Evolutionary conservation across 331 rosid genomes (phyloP), one percentile per base, ranked within the genome.

Genomic region (Malus hybrid): DNA sequence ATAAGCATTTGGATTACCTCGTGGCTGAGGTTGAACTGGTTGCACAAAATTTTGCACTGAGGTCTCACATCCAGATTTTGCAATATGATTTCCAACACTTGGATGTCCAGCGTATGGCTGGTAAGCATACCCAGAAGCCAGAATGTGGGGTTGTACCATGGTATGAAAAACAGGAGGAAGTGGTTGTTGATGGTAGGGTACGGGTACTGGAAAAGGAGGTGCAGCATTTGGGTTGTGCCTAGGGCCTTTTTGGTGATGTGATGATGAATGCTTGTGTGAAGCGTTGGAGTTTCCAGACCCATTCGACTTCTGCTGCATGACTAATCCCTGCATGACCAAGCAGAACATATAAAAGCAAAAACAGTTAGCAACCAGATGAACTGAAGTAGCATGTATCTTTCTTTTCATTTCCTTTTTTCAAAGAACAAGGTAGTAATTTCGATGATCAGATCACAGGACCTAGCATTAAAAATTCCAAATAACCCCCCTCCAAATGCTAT

Each of bases 101-200:
- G 93, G 88, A 76, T 89, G 90, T 77, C 88, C 89, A 8, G 90
- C 83, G 67, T 85, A 87, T 34, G 92, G 87, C 56, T 84, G 96
- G 67, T 80, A 89, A 55, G 76, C 89, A 83, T 83, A 95, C 20
- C 88, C 96, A 46, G 93, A 83, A 79, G 88, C 86, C 46, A 88
- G 90, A 62, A 90, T 48, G 70, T 83, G 91, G 19, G 93, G 92
- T 28, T 89, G 92, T 50, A 82, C 88, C 88, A 90, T 83, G 27
- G 93, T 24, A 29, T 81, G 95, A 77, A 74, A 86, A 79, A 79
- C 85, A 2, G 90, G 91, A 65, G 83, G 87, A 36, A 83, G 66
- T 3, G 87, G 44, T 29, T 91, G 91, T 55, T 82, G 98, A 75
- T 77, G 92, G 78, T 84, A 90, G 55, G 90, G 77, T 74, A 86